Percentiles rank a stretch among this genome's conserved stretches.
phyloP scores from a whole-genome alignment of 2,329 filamentous ascomycete genomes.

The Penicillium sclerotiorum region DNA sequence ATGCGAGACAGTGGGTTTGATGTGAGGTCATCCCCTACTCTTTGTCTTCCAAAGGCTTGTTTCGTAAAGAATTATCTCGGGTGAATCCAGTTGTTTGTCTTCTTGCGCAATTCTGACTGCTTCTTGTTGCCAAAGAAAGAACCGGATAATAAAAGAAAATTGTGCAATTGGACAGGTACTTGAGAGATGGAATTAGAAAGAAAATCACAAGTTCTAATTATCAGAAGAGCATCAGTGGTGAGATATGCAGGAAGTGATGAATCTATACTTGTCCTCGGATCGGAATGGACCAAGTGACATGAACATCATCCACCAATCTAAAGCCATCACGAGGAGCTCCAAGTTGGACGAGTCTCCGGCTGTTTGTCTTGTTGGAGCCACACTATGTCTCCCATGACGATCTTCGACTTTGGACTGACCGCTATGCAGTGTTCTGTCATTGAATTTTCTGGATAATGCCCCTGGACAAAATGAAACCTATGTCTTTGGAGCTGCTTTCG shows the following conservation, averaged over 20 bases:
- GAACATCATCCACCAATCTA: slow-evolving; percentile 11
- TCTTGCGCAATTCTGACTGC: background rate
- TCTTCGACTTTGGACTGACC: slow-evolving; percentile 25
- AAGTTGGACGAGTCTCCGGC: slow-evolving; percentile 22
- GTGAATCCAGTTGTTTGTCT: slow-evolving; percentile 6
- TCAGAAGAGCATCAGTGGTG: too few species aligned
- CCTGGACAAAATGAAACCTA: slow-evolving; percentile 8
- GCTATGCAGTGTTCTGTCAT: slow-evolving; percentile 21
- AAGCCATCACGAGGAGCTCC: slow-evolving; percentile 12
- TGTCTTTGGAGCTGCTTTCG: slow-evolving; percentile 27
- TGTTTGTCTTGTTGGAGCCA: slow-evolving; percentile 18
- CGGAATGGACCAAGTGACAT: slow-evolving; percentile 2
- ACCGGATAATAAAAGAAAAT: background rate
- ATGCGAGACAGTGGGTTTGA: slow-evolving; percentile 25
- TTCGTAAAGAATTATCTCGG: slow-evolving; percentile 8
- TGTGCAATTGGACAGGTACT: too few species aligned
- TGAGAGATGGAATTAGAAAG: background rate
- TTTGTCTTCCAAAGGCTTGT: slow-evolving; percentile 8
- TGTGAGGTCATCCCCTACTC: slow-evolving; percentile 5
- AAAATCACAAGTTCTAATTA: too few species aligned
- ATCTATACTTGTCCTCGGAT: slow-evolving; percentile 1
- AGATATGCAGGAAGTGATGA: background rate
- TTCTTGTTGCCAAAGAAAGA: background rate
- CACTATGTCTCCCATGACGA: slow-evolving; percentile 7
- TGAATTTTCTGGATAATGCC: slow-evolving; percentile 7